Conservation (phyloP, 768 basidiomycete species). For the Lentinula detonsa region DNA sequence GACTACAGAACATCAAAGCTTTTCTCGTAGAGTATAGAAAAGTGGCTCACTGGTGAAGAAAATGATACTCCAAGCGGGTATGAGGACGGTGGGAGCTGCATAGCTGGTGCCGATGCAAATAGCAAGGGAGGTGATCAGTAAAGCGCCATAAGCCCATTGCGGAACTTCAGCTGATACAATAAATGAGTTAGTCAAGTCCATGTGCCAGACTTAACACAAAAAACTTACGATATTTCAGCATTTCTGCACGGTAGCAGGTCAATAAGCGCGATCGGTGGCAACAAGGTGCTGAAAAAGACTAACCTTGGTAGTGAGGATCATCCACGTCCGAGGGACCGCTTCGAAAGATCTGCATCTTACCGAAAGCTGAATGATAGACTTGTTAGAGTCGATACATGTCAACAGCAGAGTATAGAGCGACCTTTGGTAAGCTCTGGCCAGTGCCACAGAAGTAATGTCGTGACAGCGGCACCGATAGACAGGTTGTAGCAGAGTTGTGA, state of each 20-base stretch:
- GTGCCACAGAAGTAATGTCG: constrained; percentile 45
- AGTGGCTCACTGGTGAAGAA: constrained; percentile 35
- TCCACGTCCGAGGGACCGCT: constrained; percentile 33
- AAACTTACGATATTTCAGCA: constrained; percentile 38
- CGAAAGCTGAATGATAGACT: constrained; percentile 27
- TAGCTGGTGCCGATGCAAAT: constrained; percentile 44
- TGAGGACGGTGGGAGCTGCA: constrained; percentile 31
- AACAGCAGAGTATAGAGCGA: constrained; percentile 9
- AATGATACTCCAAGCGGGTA: constrained; percentile 51
- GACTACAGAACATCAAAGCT: constrained; percentile 8
- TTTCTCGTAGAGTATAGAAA: not conserved
- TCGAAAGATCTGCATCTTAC: constrained; percentile 31
- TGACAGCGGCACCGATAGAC: constrained; percentile 42
- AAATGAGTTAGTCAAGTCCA: not conserved
- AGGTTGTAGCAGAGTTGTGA: constrained; percentile 46
- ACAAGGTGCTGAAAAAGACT: constrained; percentile 1
- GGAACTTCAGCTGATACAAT: constrained; percentile 34
- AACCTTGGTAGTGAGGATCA: constrained; percentile 44
- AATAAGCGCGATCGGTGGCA: not conserved
- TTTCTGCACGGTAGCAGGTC: constrained; percentile 22
- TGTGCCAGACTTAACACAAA: not conserved
- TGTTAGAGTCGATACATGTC: not conserved
- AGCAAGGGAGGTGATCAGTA: constrained; percentile 40
- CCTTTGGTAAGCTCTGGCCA: constrained; percentile 42
- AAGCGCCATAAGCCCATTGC: constrained; percentile 40